Conservation (phyloP, 169 alveolate genomes). For the Pseudocohnilembus persalinus region DNA sequence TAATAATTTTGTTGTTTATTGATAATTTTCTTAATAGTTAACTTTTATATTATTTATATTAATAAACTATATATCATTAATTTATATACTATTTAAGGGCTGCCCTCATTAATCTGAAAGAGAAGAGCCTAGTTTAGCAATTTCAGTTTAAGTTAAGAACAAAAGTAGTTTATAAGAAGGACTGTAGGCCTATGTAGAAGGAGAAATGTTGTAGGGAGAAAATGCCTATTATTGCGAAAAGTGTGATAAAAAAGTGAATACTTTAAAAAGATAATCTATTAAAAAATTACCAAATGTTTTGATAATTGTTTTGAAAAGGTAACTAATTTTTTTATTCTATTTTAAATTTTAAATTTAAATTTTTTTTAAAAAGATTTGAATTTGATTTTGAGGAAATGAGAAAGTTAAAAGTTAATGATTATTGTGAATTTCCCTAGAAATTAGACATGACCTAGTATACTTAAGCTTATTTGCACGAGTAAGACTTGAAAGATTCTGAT, state of each 20-base stretch:
- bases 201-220: conserved; percentile 86
- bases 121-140: conserved; percentile 74
- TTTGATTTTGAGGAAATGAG: conserved; percentile 77
- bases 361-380: conserved; percentile 43
- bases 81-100: conserved; percentile 7
- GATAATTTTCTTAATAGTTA: no score
- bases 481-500: background rate
- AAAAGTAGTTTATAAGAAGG: conserved; percentile 76
- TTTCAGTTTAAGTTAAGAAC: conserved; percentile 76
- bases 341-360: no score
- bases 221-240: conserved; percentile 83
- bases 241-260: conserved; percentile 80
- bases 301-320: conserved; percentile 72
- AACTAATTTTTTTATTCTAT: no score
- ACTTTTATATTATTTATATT: no score
- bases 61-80: background rate
- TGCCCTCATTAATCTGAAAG: conserved; percentile 83
- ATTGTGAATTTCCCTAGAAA: conserved; percentile 83
- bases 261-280: conserved; percentile 73
- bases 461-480: background rate
- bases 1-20: no score
- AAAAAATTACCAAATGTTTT: conserved; percentile 81
- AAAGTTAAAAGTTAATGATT: conserved; percentile 79
- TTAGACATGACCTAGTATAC: conserved; percentile 79
- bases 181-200: conserved; percentile 73